phyloP scores from a whole-genome alignment of 1,284 basidiomycete species.

The Sanguinoderma infundibulare region DNA sequence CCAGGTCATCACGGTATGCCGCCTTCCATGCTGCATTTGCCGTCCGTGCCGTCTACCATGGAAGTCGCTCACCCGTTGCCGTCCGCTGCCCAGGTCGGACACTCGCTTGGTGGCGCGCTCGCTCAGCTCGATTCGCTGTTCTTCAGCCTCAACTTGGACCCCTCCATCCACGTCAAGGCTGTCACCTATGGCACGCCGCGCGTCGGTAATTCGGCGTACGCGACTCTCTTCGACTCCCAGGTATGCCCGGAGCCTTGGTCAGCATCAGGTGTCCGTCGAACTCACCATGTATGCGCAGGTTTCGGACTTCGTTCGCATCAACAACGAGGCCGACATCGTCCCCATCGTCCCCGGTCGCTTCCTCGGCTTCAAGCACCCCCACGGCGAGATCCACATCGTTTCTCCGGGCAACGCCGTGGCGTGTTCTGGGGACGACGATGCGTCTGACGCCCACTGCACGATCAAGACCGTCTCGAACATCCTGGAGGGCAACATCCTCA shows the following conservation, averaged over 20 bases:
- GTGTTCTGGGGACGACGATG: constrained; percentile 48
- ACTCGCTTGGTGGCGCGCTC: constrained; percentile 46
- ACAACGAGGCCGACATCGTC: constrained; percentile 43
- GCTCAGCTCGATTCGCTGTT: constrained; percentile 44
- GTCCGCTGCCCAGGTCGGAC: constrained; percentile 34
- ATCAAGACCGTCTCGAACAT: constrained; percentile 50
- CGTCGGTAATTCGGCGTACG: constrained; percentile 41
- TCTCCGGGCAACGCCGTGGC: constrained; percentile 34
- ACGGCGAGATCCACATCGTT: constrained; percentile 43
- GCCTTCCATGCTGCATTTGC: neutral
- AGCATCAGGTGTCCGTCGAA: neutral
- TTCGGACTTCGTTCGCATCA: constrained; percentile 40
- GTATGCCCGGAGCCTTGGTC: constrained; percentile 8
- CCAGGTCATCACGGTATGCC: constrained; percentile 41
- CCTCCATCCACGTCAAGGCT: constrained; percentile 37
- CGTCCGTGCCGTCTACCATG: neutral
- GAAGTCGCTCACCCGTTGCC: neutral
- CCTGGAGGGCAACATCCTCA: constrained; percentile 43
- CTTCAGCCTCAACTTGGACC: constrained; percentile 41
- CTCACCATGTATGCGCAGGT: constrained; percentile 24
- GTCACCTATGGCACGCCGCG: constrained; percentile 47
- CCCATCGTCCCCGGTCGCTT: constrained; percentile 45
- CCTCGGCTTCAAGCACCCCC: constrained; percentile 43
- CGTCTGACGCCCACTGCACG: constrained; percentile 49
- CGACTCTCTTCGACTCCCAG: constrained; percentile 36